A percentile compares a stretch with the other conserved stretches of the same genome.
phyloP scores from a whole-genome alignment of 163 green algal species.

The Scenedesmus sp. region DNA sequence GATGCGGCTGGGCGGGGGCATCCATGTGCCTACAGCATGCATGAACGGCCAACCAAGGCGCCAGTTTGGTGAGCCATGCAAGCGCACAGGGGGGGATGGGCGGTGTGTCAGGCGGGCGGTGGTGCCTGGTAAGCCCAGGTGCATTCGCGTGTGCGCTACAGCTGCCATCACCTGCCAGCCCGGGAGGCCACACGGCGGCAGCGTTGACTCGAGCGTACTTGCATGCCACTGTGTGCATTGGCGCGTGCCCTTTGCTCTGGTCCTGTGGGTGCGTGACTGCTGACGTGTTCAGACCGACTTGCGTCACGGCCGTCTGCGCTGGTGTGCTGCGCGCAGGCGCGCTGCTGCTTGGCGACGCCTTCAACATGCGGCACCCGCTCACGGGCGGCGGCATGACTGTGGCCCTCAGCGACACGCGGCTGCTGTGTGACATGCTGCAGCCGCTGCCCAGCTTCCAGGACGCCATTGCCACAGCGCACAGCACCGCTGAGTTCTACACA shows the following conservation, averaged over 20 bases:
- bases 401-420: constrained; percentile 86
- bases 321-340: constrained; percentile 75
- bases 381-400: constrained; percentile 98
- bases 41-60: background rate
- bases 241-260: no score
- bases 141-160: no score
- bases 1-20: background rate
- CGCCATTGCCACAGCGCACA: constrained; percentile 72
- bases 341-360: constrained; percentile 97
- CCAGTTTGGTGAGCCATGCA: background rate
- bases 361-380: constrained; percentile 99
- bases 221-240: no score
- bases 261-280: no score
- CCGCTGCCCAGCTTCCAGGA: constrained; percentile 85
- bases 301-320: no score
- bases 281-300: background rate
- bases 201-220: no score
- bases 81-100: no score
- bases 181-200: no score
- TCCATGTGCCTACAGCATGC: background rate
- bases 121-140: no score
- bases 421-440: constrained; percentile 94
- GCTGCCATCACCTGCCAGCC: no score
- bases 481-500: constrained; percentile 94
- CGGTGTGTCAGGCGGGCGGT: no score